Evolutionary conservation across 805 yeast species (phyloP).

Genomic region (Zygosaccharomyces kombuchaensis): DNA sequence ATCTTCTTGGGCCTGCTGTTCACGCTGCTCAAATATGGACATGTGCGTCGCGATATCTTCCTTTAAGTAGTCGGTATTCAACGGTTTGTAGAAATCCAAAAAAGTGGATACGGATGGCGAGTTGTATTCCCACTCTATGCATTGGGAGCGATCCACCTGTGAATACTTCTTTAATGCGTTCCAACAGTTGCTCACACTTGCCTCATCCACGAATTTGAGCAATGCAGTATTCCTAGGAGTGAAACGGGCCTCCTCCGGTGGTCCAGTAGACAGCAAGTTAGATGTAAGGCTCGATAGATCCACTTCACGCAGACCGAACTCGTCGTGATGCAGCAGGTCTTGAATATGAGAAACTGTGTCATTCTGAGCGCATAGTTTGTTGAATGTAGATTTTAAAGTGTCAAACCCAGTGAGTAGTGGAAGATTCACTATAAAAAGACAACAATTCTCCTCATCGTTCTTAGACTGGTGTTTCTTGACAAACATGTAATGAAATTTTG

Average conservation of each 20-base stretch:
- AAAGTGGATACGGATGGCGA: slow-evolving; percentile 41
- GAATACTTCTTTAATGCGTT: slow-evolving; percentile 57
- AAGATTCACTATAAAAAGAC: slow-evolving; percentile 71
- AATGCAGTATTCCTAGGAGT: slow-evolving; percentile 73
- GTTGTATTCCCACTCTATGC: slow-evolving; percentile 36
- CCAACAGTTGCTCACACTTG: slow-evolving; percentile 50
- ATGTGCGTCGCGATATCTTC: slow-evolving; percentile 56
- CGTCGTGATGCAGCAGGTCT: slow-evolving; percentile 40
- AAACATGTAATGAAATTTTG: slow-evolving; percentile 51
- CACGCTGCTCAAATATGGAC: slow-evolving; percentile 64
- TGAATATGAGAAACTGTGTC: slow-evolving; percentile 61
- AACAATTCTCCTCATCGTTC: slow-evolving; percentile 42
- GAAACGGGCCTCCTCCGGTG: slow-evolving; percentile 35
- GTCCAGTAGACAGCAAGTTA: slow-evolving; percentile 42
- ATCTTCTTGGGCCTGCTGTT: slow-evolving; percentile 54
- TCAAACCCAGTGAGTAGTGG: slow-evolving; percentile 59
- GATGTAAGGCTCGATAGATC: slow-evolving; percentile 58
- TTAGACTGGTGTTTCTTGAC: slow-evolving; percentile 58
- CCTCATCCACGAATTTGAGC: slow-evolving; percentile 67
- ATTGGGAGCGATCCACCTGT: slow-evolving; percentile 37
- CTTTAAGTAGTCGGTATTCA: slow-evolving; percentile 49
- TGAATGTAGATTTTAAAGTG: slow-evolving; percentile 53
- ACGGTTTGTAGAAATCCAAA: slow-evolving; percentile 39
- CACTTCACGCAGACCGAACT: slow-evolving; percentile 43
- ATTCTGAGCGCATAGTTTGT: slow-evolving; percentile 42